Percentiles rank a stretch among this genome's conserved stretches.
phyloP scores from a whole-genome alignment of 208 protist genomes.

The Acanthamoeba royreba region DNA sequence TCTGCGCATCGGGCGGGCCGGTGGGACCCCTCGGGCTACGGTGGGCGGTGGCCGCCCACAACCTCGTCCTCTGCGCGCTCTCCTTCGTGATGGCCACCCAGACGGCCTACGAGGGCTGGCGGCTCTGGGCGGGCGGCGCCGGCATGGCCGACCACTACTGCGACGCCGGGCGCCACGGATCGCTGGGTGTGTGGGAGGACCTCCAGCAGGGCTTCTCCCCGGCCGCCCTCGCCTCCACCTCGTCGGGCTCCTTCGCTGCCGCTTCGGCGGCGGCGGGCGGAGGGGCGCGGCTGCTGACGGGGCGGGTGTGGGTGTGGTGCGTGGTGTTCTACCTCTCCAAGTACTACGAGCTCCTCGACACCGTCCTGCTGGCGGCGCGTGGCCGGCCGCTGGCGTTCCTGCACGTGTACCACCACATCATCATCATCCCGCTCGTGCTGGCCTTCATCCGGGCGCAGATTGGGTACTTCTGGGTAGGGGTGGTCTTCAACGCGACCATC shows the following conservation, averaged over 20 bases:
- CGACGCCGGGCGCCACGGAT: background rate
- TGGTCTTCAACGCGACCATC: slow-evolving; percentile 57
- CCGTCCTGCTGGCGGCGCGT: background rate
- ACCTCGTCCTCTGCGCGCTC: slow-evolving; percentile 49
- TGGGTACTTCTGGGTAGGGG: background rate
- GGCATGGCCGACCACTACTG: background rate
- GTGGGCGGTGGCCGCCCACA: slow-evolving; percentile 35
- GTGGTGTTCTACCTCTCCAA: slow-evolving; percentile 40
- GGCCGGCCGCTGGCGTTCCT: background rate
- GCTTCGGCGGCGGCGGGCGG: background rate
- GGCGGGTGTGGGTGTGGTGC: background rate
- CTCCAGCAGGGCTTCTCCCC: background rate
- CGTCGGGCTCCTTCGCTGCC: background rate
- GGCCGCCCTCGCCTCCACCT: background rate
- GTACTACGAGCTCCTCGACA: slow-evolving; percentile 53
- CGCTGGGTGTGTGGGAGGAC: background rate
- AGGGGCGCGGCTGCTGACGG: background rate
- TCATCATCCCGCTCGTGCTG: background rate
- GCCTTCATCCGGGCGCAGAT: slow-evolving; percentile 12
- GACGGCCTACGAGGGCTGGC: slow-evolving; percentile 30
- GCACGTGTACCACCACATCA: slow-evolving; percentile 50
- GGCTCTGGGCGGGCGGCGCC: background rate
- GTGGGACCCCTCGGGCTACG: slow-evolving; percentile 38
- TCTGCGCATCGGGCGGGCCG: background rate
- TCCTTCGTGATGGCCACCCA: slow-evolving; percentile 50